A percentile compares a stretch with the other conserved stretches of the same genome.
phyloP scores from a whole-genome alignment of 805 yeast species.

The Candida montana region DNA sequence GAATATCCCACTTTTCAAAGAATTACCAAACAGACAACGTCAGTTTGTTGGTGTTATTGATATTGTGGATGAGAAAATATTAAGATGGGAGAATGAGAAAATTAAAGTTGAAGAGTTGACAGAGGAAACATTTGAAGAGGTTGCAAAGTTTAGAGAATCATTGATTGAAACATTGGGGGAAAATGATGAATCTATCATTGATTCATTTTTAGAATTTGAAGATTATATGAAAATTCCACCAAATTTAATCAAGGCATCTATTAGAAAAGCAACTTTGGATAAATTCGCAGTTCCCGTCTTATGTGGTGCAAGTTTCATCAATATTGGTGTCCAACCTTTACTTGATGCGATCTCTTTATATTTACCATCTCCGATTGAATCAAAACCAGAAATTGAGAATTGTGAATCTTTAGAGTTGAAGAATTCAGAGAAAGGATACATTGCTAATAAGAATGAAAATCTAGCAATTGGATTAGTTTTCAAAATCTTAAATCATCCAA shows the following conservation, averaged over 20 bases:
- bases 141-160: slow-evolving; percentile 59
- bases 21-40: slow-evolving; percentile 32
- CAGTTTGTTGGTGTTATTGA: slow-evolving; percentile 71
- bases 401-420: slow-evolving; percentile 29
- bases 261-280: slow-evolving; percentile 57
- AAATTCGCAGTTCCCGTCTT: slow-evolving; percentile 68
- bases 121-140: slow-evolving; percentile 40
- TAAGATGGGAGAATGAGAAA: slow-evolving; percentile 47
- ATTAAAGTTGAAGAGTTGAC: slow-evolving; percentile 43
- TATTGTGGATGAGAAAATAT: slow-evolving; percentile 54
- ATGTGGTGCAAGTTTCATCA: slow-evolving; percentile 89
- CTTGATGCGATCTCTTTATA: slow-evolving; percentile 76
- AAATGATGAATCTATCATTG: slow-evolving; percentile 70
- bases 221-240: slow-evolving; percentile 65
- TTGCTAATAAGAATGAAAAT: slow-evolving; percentile 51
- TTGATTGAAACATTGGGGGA: slow-evolving; percentile 82
- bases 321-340: slow-evolving; percentile 93
- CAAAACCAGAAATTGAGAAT: slow-evolving; percentile 45
- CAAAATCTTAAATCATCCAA: slow-evolving; percentile 83
- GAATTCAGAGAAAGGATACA: slow-evolving; percentile 41
- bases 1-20: slow-evolving; percentile 70
- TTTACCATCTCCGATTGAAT: slow-evolving; percentile 78
- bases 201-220: slow-evolving; percentile 70
- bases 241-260: slow-evolving; percentile 47
- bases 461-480: slow-evolving; percentile 80